phyloP scores from a whole-genome alignment of 257 asterid species.

The Primulina huaijiensis region DNA sequence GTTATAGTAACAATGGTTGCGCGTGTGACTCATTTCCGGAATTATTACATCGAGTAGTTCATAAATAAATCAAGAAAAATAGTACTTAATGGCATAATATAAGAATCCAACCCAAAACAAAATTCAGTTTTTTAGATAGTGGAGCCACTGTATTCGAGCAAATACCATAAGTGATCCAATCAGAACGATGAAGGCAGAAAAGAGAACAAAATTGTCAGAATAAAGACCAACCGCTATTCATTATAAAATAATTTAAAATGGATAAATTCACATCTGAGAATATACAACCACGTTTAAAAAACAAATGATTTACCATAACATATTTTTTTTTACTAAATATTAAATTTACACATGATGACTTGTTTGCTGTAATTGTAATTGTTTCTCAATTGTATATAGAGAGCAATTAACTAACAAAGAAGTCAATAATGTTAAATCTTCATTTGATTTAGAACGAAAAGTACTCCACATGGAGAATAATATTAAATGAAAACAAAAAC shows the following conservation, averaged over 20 bases:
- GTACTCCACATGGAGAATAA: too few species aligned
- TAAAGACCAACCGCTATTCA: not conserved
- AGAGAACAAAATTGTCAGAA: not conserved
- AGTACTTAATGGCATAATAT: not conserved
- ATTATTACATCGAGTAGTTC: not conserved
- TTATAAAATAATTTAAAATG: too few species aligned
- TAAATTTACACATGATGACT: not conserved
- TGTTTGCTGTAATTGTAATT: not conserved
- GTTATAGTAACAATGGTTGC: not conserved
- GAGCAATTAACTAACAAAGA: too few species aligned
- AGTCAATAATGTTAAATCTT: not conserved
- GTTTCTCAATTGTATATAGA: not conserved
- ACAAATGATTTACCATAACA: not conserved
- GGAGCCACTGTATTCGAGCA: not conserved
- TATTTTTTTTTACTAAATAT: too few species aligned
- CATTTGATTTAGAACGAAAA: too few species aligned
- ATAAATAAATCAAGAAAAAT: too few species aligned
- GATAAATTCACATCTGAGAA: not conserved
- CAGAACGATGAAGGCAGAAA: not conserved
- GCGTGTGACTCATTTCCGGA: not conserved
- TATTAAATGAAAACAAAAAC: too few species aligned
- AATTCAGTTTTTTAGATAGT: not conserved
- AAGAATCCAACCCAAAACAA: not conserved
- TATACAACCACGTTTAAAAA: too few species aligned
- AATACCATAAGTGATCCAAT: not conserved